Evolutionary conservation across 2,329 filamentous ascomycete species (phyloP).

Genomic region (Ceratocystis harringtonii): DNA sequence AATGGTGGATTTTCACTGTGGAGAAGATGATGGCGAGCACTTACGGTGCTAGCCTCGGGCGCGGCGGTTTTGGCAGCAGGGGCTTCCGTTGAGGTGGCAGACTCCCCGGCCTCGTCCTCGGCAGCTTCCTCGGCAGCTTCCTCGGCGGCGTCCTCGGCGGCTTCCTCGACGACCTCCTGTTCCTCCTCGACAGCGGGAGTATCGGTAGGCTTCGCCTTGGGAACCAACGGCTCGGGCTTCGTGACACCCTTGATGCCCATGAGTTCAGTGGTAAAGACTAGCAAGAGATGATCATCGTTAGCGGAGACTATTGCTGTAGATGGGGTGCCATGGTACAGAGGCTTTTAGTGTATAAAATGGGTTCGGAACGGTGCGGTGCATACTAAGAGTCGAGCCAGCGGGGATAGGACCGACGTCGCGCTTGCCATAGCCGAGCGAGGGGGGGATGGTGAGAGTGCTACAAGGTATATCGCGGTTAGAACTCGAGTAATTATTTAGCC

Average conservation of each 20-base stretch:
- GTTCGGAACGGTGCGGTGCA: conserved; percentile 20
- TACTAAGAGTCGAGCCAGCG: conserved; percentile 60
- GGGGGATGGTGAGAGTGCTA: conserved; percentile 76
- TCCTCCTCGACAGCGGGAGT: conserved; percentile 21
- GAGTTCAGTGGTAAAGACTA: conserved; percentile 84
- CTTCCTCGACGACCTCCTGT: conserved; percentile 24
- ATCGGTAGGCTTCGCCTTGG: conserved; percentile 26
- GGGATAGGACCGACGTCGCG: conserved; percentile 69
- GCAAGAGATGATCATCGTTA: not conserved
- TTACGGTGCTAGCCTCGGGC: conserved; percentile 9
- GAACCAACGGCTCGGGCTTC: conserved; percentile 31
- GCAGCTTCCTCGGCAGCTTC: not conserved
- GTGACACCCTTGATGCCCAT: conserved; percentile 65
- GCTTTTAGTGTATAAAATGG: not conserved
- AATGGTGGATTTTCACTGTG: conserved; percentile 6
- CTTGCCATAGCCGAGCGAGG: conserved; percentile 68
- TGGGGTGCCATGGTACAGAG: not conserved
- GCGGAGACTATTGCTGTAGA: not conserved
- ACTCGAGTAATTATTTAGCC: not conserved
- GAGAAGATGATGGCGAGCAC: conserved; percentile 4
- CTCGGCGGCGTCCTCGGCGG: conserved; percentile 26
- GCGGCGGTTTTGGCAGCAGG: not conserved
- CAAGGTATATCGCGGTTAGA: conserved; percentile 17
- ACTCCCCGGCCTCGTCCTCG: conserved; percentile 14
- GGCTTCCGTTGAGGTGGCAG: conserved; percentile 5